Evolutionary conservation across 805 yeast genomes (phyloP).

Genomic region (Barnettozyma wickerhamii): DNA sequence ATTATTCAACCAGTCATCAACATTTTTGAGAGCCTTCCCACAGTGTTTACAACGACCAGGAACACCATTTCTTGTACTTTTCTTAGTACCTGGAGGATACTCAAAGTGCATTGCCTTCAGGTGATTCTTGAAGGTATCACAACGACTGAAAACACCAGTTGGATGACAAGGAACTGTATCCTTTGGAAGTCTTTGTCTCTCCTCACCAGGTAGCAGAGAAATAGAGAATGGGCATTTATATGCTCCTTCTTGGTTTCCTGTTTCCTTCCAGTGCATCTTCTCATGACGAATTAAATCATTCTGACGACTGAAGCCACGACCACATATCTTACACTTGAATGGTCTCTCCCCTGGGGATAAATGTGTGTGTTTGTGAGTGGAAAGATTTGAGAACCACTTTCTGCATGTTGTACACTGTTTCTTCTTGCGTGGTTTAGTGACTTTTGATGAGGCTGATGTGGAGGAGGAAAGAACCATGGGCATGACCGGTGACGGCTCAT

Average conservation of each 20-base stretch:
- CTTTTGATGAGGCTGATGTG: neutral
- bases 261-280: slow-evolving; percentile 80
- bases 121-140: slow-evolving; percentile 91
- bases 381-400: slow-evolving; percentile 68
- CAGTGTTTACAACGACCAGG: slow-evolving; percentile 79
- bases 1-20: slow-evolving; percentile 71
- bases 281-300: slow-evolving; percentile 84
- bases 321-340: slow-evolving; percentile 71
- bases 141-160: slow-evolving; percentile 80
- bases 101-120: slow-evolving; percentile 84
- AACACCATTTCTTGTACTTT: slow-evolving; percentile 64
- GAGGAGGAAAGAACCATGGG: neutral
- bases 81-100: slow-evolving; percentile 83
- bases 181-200: slow-evolving; percentile 2
- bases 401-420: slow-evolving; percentile 70
- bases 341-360: slow-evolving; percentile 69
- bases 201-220: slow-evolving; percentile 8
- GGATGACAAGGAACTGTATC: slow-evolving; percentile 52
- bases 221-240: slow-evolving; percentile 75
- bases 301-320: slow-evolving; percentile 82
- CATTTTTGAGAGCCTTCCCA: slow-evolving; percentile 56
- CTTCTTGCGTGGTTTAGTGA: slow-evolving; percentile 50
- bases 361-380: slow-evolving; percentile 81
- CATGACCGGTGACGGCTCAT: slow-evolving; percentile 6
- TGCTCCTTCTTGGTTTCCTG: slow-evolving; percentile 59